These are phyloP conservation scores for Trametes villosa DNA, from an alignment of 768 basidiomycete species.

Conservation along the genomic window DNA sequence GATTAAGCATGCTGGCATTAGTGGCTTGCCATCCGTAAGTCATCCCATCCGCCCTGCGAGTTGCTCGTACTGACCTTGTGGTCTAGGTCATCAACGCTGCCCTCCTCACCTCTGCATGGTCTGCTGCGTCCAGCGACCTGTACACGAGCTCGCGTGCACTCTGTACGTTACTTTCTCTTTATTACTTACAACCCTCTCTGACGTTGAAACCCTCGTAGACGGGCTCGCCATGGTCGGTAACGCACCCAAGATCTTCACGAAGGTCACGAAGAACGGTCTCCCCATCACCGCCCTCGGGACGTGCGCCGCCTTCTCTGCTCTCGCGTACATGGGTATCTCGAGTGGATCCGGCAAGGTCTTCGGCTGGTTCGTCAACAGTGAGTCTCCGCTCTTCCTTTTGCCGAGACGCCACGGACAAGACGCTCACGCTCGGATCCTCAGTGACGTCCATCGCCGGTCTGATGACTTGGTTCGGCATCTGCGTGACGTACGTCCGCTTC, in stretches of 20 bases:
- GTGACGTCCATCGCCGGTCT: conserved; percentile 46
- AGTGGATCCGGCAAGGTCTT: conserved; percentile 75
- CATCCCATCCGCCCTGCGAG: conserved; percentile 7
- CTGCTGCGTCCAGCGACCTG: conserved; percentile 86
- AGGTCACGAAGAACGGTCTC: conserved; percentile 71
- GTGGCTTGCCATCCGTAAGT: conserved; percentile 75
- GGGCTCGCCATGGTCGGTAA: conserved; percentile 81
- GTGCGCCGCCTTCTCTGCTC: conserved; percentile 63
- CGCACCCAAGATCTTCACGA: conserved; percentile 80
- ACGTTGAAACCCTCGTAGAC: conserved; percentile 46
- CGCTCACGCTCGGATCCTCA: neutral
- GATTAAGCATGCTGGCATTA: conserved; percentile 85
- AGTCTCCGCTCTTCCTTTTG: neutral
- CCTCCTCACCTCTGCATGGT: conserved; percentile 90
- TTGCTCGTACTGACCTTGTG: neutral
- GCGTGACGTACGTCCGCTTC: conserved; percentile 67
- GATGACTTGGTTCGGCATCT: conserved; percentile 56
- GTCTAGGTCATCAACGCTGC: conserved; percentile 77
- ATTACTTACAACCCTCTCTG: neutral
- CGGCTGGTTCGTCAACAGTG: conserved; percentile 70
- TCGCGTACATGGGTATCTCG: conserved; percentile 84
- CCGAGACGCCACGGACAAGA: neutral
- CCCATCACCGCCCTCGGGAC: conserved; percentile 76
- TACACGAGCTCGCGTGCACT: conserved; percentile 89
- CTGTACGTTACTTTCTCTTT: conserved; percentile 50